Evolutionary conservation across 2,329 filamentous ascomycete species (phyloP).

Genomic region (Sporothrix phasma): DNA sequence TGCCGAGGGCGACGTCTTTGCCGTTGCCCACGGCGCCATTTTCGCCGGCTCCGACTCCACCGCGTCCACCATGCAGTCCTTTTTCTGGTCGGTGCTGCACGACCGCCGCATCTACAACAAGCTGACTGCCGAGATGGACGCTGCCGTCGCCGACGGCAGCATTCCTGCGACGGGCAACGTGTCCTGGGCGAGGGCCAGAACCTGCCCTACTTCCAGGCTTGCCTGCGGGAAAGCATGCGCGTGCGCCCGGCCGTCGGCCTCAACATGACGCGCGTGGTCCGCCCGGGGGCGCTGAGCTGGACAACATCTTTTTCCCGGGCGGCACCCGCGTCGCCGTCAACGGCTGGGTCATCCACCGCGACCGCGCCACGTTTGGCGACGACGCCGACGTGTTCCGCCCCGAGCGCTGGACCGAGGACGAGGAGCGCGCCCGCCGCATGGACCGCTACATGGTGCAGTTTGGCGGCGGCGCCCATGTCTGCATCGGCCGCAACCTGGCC

Average conservation of each 20-base stretch:
- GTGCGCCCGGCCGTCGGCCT: slow-evolving; percentile 46
- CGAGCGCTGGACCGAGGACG: slow-evolving; percentile 44
- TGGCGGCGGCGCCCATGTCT: slow-evolving; percentile 44
- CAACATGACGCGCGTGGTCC: slow-evolving; percentile 42
- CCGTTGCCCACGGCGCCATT: slow-evolving; percentile 46
- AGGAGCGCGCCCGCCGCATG: slow-evolving; percentile 36
- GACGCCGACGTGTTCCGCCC: slow-evolving; percentile 44
- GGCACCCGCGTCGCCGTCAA: slow-evolving; percentile 45
- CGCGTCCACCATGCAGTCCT: slow-evolving; percentile 48
- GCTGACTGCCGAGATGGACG: slow-evolving; percentile 35
- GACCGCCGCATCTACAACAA: slow-evolving; percentile 32
- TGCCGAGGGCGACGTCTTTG: slow-evolving; percentile 44
- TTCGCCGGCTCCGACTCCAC: slow-evolving; percentile 53
- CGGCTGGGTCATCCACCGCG: slow-evolving; percentile 43
- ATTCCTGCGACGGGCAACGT: slow-evolving; percentile 34
- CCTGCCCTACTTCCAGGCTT: slow-evolving; percentile 46
- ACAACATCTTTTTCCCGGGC: slow-evolving; percentile 40
- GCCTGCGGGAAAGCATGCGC: slow-evolving; percentile 46
- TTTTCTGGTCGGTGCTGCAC: slow-evolving; percentile 41
- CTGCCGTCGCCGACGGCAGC: slow-evolving; percentile 28
- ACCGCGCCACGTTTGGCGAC: slow-evolving; percentile 37
- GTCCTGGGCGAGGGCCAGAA: slow-evolving; percentile 38
- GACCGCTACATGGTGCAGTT: slow-evolving; percentile 50
- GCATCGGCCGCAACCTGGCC: slow-evolving; percentile 45
- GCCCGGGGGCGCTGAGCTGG: slow-evolving; percentile 40